These are phyloP conservation scores for Trametes cinnabarina DNA, from an alignment of 768 basidiomycete genomes.

Conservation along the genomic window DNA sequence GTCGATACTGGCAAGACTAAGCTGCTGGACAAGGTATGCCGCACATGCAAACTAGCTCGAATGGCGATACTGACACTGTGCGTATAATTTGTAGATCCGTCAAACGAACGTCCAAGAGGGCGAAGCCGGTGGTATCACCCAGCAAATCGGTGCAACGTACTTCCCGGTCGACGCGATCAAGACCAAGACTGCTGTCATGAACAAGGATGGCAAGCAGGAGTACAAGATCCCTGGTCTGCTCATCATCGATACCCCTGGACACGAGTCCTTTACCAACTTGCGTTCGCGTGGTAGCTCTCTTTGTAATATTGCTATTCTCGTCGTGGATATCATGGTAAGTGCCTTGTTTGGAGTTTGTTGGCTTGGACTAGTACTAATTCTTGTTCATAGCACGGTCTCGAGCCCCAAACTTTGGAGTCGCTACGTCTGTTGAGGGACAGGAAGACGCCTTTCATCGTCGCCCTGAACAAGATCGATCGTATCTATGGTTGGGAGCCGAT, in stretches of 20 bases:
- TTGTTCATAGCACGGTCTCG: constrained; percentile 77
- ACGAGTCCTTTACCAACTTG: constrained; percentile 98
- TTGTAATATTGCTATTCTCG: constrained; percentile 98
- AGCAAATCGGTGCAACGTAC: constrained; percentile 99
- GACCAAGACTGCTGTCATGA: constrained; percentile 90
- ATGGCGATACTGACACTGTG: background rate
- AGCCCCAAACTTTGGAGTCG: constrained; percentile 97
- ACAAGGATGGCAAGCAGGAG: constrained; percentile 82
- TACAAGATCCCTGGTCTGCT: constrained; percentile 97
- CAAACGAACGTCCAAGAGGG: constrained; percentile 99
- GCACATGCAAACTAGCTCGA: background rate
- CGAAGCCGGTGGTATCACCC: constrained; percentile 99
- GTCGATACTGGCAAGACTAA: constrained; percentile 99
- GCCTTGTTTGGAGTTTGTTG: background rate
- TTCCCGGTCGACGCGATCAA: constrained; percentile 96
- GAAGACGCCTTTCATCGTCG: constrained; percentile 98
- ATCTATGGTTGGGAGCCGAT: constrained; percentile 93
- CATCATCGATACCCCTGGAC: constrained; percentile 96
- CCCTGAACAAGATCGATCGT: constrained; percentile 99
- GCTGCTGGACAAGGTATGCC: constrained; percentile 85
- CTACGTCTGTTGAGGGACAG: constrained; percentile 85
- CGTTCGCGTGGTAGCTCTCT: constrained; percentile 93
- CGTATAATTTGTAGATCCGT: constrained; percentile 71
- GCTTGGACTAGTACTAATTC: background rate
- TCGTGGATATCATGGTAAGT: constrained; percentile 94